phyloP scores from a whole-genome alignment of 1,284 basidiomycete species.

The Flammula alnicola region DNA sequence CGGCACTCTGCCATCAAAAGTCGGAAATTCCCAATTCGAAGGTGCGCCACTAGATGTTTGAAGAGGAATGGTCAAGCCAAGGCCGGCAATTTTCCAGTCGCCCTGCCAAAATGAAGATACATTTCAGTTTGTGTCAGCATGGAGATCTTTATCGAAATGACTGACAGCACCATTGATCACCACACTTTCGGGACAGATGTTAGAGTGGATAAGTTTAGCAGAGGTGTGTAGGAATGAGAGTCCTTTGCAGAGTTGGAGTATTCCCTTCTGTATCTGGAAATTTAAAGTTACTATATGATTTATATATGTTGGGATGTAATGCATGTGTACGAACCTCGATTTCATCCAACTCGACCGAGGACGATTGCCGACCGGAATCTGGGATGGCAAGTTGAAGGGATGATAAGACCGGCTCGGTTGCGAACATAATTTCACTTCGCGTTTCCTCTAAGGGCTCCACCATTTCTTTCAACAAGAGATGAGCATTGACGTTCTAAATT shows the following conservation, averaged over 20 bases:
- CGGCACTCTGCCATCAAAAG: constrained; percentile 83
- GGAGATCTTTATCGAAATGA: constrained; percentile 20
- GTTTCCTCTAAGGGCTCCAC: constrained; percentile 98
- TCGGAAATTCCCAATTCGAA: constrained; percentile 88
- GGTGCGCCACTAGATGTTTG: constrained; percentile 71
- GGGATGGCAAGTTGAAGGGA: constrained; percentile 79
- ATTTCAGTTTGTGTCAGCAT: constrained; percentile 7
- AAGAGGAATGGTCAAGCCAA: constrained; percentile 87
- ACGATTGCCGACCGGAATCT: constrained; percentile 56
- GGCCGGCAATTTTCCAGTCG: constrained; percentile 96
- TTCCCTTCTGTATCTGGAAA: constrained; percentile 91
- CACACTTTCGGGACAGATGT: constrained; percentile 85
- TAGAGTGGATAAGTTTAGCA: constrained; percentile 91
- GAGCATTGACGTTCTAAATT: background rate
- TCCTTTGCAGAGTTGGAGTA: constrained; percentile 92
- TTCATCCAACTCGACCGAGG: constrained; percentile 81
- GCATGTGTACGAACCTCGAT: constrained; percentile 79
- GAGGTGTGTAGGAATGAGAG: constrained; percentile 92
- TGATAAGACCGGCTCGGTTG: constrained; percentile 87
- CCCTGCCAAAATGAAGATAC: constrained; percentile 67
- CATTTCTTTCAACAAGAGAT: constrained; percentile 65
- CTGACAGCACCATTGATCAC: constrained; percentile 87
- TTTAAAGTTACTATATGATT: constrained; percentile 2
- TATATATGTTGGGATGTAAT: background rate
- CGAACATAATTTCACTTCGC: constrained; percentile 86